These are phyloP conservation scores for Discostella stelligeroides DNA, from an alignment of 108 stramenopile species.

Conservation along the genomic window DNA sequence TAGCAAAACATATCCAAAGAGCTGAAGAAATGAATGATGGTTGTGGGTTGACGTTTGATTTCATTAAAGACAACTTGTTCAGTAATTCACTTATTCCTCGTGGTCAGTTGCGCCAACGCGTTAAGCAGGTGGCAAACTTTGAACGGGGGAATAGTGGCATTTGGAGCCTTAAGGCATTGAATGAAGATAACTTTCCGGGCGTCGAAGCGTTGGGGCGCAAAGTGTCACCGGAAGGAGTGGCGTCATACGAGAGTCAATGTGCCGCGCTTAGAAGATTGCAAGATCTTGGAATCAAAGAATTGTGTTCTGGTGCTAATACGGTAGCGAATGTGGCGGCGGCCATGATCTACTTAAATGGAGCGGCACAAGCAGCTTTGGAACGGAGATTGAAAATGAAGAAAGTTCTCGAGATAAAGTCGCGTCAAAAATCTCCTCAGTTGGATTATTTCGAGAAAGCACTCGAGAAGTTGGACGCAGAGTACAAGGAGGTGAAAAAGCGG, in stretches of 20 bases:
- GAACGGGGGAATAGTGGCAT: slow-evolving; percentile 72
- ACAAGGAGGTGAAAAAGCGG: slow-evolving; percentile 68
- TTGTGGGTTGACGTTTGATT: slow-evolving; percentile 68
- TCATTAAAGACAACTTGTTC: slow-evolving; percentile 69
- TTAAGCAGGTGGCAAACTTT: slow-evolving; percentile 82
- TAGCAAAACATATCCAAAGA: slow-evolving; percentile 62
- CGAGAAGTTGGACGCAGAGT: slow-evolving; percentile 57
- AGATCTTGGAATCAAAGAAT: slow-evolving; percentile 80
- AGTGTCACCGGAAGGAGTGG: slow-evolving; percentile 72
- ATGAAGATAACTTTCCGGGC: slow-evolving; percentile 76
- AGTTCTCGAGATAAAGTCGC: slow-evolving; percentile 58
- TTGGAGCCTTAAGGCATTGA: slow-evolving; percentile 70
- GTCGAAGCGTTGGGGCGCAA: slow-evolving; percentile 70
- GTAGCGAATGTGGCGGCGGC: slow-evolving; percentile 67
- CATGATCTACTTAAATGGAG: slow-evolving; percentile 78
- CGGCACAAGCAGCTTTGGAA: slow-evolving; percentile 65
- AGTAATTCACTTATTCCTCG: slow-evolving; percentile 55
- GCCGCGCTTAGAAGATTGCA: slow-evolving; percentile 66
- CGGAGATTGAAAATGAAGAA: slow-evolving; percentile 69
- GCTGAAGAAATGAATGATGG: slow-evolving; percentile 50
- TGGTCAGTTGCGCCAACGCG: slow-evolving; percentile 63
- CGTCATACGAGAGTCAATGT: slow-evolving; percentile 69
- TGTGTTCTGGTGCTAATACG: slow-evolving; percentile 64
- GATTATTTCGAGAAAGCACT: slow-evolving; percentile 67
- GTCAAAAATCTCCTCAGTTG: slow-evolving; percentile 50